Evolutionary conservation across 2,329 filamentous ascomycete genomes (phyloP).

Genomic region (Truncatella angustata): DNA sequence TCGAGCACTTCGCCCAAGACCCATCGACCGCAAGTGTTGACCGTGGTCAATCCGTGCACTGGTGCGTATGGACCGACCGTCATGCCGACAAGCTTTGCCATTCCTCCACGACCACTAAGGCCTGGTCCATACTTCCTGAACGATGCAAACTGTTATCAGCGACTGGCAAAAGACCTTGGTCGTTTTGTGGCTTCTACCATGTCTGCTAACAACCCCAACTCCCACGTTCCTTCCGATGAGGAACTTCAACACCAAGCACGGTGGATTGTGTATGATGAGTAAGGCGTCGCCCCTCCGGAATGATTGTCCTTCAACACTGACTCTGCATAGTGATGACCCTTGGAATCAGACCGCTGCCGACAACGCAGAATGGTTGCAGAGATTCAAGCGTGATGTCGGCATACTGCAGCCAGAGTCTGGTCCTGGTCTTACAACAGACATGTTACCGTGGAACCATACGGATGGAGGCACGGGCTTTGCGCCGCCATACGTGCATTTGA

Average conservation of each 20-base stretch:
- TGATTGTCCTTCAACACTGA: slow-evolving; percentile 14
- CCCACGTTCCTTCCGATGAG: slow-evolving; percentile 57
- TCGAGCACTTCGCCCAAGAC: slow-evolving; percentile 15
- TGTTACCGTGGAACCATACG: slow-evolving; percentile 42
- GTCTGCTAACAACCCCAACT: slow-evolving; percentile 59
- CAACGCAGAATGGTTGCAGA: slow-evolving; percentile 61
- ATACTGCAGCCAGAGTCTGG: slow-evolving; percentile 47
- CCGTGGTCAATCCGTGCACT: slow-evolving; percentile 8
- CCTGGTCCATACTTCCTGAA: slow-evolving; percentile 48
- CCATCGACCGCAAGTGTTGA: slow-evolving; percentile 2
- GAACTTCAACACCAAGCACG: slow-evolving; percentile 63
- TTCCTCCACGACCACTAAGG: slow-evolving; percentile 17
- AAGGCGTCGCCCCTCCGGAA: slow-evolving; percentile 26
- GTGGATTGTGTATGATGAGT: slow-evolving; percentile 63
- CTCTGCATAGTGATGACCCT: slow-evolving; percentile 50
- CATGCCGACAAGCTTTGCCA: background rate
- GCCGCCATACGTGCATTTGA: slow-evolving; percentile 51
- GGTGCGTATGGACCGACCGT: background rate
- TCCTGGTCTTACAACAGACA: slow-evolving; percentile 43
- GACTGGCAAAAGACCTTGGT: slow-evolving; percentile 51
- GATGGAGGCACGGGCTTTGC: slow-evolving; percentile 55
- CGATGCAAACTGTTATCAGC: slow-evolving; percentile 59
- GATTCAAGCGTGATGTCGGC: slow-evolving; percentile 59
- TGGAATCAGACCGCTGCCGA: slow-evolving; percentile 65
- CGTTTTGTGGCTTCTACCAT: slow-evolving; percentile 52